Conservation (phyloP, 108 stramenopile species). For the Stephanodiscus minutulus region DNA sequence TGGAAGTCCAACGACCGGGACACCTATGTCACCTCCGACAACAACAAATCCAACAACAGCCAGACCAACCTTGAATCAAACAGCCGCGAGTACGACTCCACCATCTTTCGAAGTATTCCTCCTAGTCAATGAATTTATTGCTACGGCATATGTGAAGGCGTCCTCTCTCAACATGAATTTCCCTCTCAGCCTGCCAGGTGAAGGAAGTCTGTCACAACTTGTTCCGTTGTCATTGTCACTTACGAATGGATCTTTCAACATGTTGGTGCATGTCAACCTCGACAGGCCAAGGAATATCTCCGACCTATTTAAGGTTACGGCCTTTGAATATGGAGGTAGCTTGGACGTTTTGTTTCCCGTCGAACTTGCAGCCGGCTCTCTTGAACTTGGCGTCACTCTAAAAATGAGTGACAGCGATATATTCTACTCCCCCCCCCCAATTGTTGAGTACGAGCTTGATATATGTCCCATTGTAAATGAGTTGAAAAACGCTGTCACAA, state of each 20-base stretch:
- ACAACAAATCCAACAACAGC: too few species aligned
- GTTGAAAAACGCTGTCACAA: background rate
- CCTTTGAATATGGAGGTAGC: slow-evolving; percentile 3
- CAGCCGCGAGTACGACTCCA: too few species aligned
- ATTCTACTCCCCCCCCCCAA: slow-evolving; percentile 8
- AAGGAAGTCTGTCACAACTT: background rate
- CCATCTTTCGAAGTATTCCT: slow-evolving; percentile 6
- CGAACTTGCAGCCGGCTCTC: background rate
- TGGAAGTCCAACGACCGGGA: too few species aligned
- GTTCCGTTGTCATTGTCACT: background rate
- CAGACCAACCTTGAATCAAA: too few species aligned
- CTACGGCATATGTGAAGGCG: background rate
- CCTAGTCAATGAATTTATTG: slow-evolving; percentile 4
- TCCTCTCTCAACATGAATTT: slow-evolving; percentile 5
- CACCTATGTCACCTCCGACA: too few species aligned
- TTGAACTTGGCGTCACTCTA: slow-evolving; percentile 18
- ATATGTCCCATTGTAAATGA: slow-evolving; percentile 14
- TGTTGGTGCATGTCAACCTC: background rate
- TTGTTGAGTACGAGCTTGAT: slow-evolving; percentile 12
- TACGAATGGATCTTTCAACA: slow-evolving; percentile 1
- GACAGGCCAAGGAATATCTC: background rate
- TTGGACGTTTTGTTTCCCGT: slow-evolving; percentile 6
- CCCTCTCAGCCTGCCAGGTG: slow-evolving; percentile 1
- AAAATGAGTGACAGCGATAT: slow-evolving; percentile 14
- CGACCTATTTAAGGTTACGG: slow-evolving; percentile 6